These are phyloP conservation scores for Spizellomyces punctatus DNA, from an alignment of 192 early-diverging fungal genomes.

Conservation along the genomic window DNA sequence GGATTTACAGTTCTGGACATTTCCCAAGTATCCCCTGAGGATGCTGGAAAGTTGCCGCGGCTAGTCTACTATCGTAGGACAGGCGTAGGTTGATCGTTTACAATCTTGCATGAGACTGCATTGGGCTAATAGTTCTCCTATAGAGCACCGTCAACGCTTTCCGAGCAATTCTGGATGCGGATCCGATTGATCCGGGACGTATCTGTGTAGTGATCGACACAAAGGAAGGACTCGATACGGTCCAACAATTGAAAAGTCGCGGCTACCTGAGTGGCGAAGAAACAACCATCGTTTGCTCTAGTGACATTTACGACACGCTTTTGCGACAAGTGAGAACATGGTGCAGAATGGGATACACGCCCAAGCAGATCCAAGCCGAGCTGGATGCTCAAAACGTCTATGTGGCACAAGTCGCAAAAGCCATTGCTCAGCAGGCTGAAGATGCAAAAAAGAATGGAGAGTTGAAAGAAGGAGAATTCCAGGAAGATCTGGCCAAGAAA, in stretches of 20 bases:
- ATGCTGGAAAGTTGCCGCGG: constrained; percentile 12
- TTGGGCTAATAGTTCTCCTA: not conserved
- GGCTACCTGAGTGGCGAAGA: not conserved
- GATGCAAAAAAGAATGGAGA: constrained; percentile 12
- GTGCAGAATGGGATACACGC: constrained; percentile 19
- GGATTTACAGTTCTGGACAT: constrained; percentile 26
- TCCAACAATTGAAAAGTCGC: constrained; percentile 1
- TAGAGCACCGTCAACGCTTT: constrained; percentile 29
- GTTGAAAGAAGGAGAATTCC: constrained; percentile 6
- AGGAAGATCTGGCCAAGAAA: constrained; percentile 1
- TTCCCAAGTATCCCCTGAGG: constrained; percentile 8
- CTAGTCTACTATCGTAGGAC: constrained; percentile 30
- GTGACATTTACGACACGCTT: constrained; percentile 15
- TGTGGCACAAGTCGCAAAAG: constrained; percentile 6
- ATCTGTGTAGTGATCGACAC: constrained; percentile 24
- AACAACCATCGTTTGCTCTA: constrained; percentile 17
- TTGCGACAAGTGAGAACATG: constrained; percentile 20
- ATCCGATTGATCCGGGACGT: constrained; percentile 5
- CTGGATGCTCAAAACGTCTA: constrained; percentile 19
- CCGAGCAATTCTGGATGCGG: constrained; percentile 20
- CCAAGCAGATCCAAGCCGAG: constrained; percentile 28
- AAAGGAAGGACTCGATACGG: constrained; percentile 25
- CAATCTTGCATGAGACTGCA: not conserved
- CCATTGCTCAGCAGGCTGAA: constrained; percentile 13
- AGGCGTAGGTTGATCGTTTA: constrained; percentile 4